Evolutionary conservation across 1,284 basidiomycete genomes (phyloP), one percentile per base, ranked within the genome.

Genomic region (Fomitopsis pinicola): DNA sequence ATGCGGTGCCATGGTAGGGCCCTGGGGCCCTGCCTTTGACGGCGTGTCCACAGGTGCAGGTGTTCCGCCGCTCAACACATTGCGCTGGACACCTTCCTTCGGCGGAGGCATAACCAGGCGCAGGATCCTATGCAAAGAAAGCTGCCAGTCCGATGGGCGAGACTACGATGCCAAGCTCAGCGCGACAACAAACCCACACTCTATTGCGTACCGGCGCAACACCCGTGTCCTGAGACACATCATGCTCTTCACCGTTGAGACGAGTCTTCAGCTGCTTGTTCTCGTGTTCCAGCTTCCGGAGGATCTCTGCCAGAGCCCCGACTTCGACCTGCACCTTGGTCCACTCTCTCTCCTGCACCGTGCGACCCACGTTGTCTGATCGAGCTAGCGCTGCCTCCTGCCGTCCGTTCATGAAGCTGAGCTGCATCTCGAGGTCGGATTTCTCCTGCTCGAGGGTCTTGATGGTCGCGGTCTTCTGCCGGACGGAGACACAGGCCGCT

Each of bases 401-500:
- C 6, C 55, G 19, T 22, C 44, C 45, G 38, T 40, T 58, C 30
- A 42, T 10, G 28, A 45, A n/a, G 22, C 30, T 45, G 26, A 61
- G 58, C 33, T 67, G 69, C 57, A 62, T 67, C 66, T 71, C 70
- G 45, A 72, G 66, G 12, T 66, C 66, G 28, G 64, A 65, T 50
- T 74, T 69, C 65, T 83, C 78, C 60, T 77, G 73, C 61, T 82
- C 78, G 38, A 89, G 72, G 5, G 70, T 73, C 38, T 80, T 77
- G 60, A 91, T 82, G 8, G 75, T 70, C 17, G 76, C 72, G 2
- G 80, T 76, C 73, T 90, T 90, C 67, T 87, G 80, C 36, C 81
- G 80, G 61, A 91, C 75, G 0, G 85, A 84, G 28, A 76, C 72
- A 68, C 85, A 88, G 2, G 86, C 87, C 48, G 83, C 80, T 33